Base-by-base conservation (phyloP, 257 asterid species). In the Penstemon newberryi region DNA sequence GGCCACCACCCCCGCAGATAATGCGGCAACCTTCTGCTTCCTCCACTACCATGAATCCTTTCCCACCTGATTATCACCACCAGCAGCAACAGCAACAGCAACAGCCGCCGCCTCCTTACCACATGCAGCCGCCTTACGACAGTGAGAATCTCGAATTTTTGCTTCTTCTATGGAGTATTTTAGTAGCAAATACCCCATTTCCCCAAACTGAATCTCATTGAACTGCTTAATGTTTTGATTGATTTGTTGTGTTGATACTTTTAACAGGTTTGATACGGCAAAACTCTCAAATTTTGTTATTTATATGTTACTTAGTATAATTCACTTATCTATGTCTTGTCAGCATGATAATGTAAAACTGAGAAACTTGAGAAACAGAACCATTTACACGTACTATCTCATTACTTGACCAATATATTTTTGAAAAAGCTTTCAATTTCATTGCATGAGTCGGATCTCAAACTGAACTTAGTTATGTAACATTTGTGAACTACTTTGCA, bases 21-120 rank as follows among this genome's bases (percentile, higher is more conserved):
- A 89, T 87, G 96, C 89, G 98, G 18, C 98, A 87, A 79, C 89
- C 90, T 8, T 89, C 98, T 33, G 94, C 95, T 57, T 91, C 96
- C 45, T 91, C 98, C 70, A 74, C 90, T 53, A 84, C 88, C 43
- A 87, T 88, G 49, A 87, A 84, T 58, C 74, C 86, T 71, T 83
- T 72, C 6, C 85, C 73, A 19, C 78, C 84, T 12, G 92, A 89
- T 38, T 86, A 67, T 72, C 95, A 85, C 49, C 87, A 81, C 13
- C 81, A 76, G 36, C 18, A 15, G 18, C 18, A 15, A 15, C 18
- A 15, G 18, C 18, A 15, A 15, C 18, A 15, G 18, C 79, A 13
- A 64, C 82, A 60, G 79, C 78, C 19, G 60, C 95, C 81, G 81
- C 84, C 80, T 33, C 88, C 86, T 65, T 79, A 76, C 74, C 74